Evolutionary conservation across 371 early-diverging fungal genomes (phyloP).

Genomic region (Amoeboaphelidium protococcarum): DNA sequence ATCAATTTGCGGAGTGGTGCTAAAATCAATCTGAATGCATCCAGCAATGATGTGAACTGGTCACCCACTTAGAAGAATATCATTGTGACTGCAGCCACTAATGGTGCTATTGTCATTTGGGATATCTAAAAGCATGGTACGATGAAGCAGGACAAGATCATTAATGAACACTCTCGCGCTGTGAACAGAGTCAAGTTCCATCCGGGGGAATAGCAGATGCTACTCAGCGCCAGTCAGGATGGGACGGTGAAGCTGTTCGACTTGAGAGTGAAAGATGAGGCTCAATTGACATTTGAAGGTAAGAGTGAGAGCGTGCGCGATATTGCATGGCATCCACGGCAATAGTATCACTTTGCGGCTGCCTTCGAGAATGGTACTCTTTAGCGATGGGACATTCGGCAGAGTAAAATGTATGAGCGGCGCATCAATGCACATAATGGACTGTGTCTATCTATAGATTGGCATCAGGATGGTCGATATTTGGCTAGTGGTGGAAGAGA

Average conservation of each 20-base stretch:
- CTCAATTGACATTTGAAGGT: slow-evolving; percentile 33
- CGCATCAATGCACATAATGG: slow-evolving; percentile 51
- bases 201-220: slow-evolving; percentile 28
- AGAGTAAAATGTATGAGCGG: slow-evolving; percentile 27
- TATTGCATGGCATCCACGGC: slow-evolving; percentile 43
- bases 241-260: slow-evolving; percentile 59
- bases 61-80: slow-evolving; percentile 28
- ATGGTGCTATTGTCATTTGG: slow-evolving; percentile 45
- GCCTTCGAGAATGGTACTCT: slow-evolving; percentile 67
- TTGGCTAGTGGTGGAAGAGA: slow-evolving; percentile 63
- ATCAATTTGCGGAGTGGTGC: slow-evolving; percentile 40
- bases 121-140: slow-evolving; percentile 22
- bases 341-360: slow-evolving; percentile 37
- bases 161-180: slow-evolving; percentile 46
- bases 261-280: slow-evolving; percentile 24
- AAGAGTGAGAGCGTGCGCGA: slow-evolving; percentile 60
- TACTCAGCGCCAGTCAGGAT: slow-evolving; percentile 58
- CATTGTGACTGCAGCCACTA: slow-evolving; percentile 46
- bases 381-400: slow-evolving; percentile 61
- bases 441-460: slow-evolving; percentile 47
- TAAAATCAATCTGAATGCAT: slow-evolving; percentile 25
- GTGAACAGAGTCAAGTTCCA: slow-evolving; percentile 54
- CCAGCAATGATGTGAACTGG: slow-evolving; percentile 63
- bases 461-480: slow-evolving; percentile 40
- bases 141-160: slow-evolving; percentile 27